Evolutionary conservation across 2,329 filamentous ascomycete genomes (phyloP).

Genomic region (Colletotrichum tofieldiae): DNA sequence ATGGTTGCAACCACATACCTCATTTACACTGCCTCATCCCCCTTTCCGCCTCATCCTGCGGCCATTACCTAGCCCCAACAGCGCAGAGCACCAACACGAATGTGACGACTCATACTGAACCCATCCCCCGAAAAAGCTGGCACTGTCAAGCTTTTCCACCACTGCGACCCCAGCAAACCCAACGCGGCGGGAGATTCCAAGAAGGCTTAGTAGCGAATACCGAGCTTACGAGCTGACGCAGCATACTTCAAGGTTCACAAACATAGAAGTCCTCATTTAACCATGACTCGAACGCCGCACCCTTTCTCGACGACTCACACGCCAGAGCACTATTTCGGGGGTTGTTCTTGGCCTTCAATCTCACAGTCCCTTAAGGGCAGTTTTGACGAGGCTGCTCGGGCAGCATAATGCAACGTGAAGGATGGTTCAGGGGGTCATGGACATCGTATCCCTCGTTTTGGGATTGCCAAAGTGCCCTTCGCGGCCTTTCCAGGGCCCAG

Average conservation of each 20-base stretch:
- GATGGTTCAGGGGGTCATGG: neutral
- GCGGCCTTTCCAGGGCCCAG: neutral
- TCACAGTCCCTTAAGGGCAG: neutral
- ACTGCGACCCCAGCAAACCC: neutral
- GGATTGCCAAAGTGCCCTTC: neutral
- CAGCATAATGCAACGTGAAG: neutral
- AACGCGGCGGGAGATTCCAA: neutral
- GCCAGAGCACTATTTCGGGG: neutral
- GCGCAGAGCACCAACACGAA: neutral
- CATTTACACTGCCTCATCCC: conserved; percentile 1
- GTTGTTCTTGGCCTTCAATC: neutral
- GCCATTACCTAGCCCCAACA: neutral
- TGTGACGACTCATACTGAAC: neutral
- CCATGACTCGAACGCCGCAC: conserved; percentile 2
- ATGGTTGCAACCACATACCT: neutral
- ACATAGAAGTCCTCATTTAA: neutral
- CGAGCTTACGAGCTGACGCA: neutral
- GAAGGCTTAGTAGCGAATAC: neutral
- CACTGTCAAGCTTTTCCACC: neutral
- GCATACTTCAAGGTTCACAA: neutral
- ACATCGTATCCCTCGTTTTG: neutral
- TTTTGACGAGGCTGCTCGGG: neutral
- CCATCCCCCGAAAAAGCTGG: neutral
- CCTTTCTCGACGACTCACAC: neutral
- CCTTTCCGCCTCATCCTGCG: neutral